Conservation (phyloP, 805 yeast genomes). For the Lipomyces mesembrius region DNA sequence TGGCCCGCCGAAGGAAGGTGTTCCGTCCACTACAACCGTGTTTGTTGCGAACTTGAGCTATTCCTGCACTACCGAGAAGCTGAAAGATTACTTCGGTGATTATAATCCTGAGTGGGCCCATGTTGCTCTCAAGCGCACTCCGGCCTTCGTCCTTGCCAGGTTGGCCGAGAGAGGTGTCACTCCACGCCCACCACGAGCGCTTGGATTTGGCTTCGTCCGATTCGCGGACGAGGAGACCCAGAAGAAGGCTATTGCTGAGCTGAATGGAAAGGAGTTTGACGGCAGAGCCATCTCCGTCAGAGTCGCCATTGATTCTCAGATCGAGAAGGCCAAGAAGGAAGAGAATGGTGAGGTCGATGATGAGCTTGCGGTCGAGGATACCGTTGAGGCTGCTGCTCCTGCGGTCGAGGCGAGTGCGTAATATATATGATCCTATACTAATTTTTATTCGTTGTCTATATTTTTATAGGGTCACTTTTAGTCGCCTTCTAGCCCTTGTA, state of each 20-base stretch:
- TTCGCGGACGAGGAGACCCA: slow-evolving; percentile 67
- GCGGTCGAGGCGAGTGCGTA: slow-evolving; percentile 19
- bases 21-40: slow-evolving; percentile 61
- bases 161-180: slow-evolving; percentile 54
- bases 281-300: slow-evolving; percentile 71
- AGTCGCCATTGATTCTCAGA: slow-evolving; percentile 66
- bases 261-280: slow-evolving; percentile 63
- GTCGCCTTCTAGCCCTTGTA: neutral
- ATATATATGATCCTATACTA: neutral
- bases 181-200: slow-evolving; percentile 56
- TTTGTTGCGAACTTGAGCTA: slow-evolving; percentile 66
- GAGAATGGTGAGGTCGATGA: slow-evolving; percentile 18
- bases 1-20: slow-evolving; percentile 53
- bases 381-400: slow-evolving; percentile 16
- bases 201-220: slow-evolving; percentile 66
- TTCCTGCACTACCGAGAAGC: slow-evolving; percentile 43
- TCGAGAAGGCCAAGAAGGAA: slow-evolving; percentile 39
- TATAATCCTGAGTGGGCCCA: slow-evolving; percentile 62
- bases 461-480: neutral
- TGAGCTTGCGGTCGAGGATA: slow-evolving; percentile 15
- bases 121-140: slow-evolving; percentile 59
- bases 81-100: slow-evolving; percentile 42
- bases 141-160: slow-evolving; percentile 51
- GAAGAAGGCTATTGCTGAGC: slow-evolving; percentile 68
- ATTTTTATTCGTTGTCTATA: slow-evolving; percentile 3